These are phyloP conservation scores for Phallus indusiatus DNA, from an alignment of 768 basidiomycete genomes.

Conservation along the genomic window DNA sequence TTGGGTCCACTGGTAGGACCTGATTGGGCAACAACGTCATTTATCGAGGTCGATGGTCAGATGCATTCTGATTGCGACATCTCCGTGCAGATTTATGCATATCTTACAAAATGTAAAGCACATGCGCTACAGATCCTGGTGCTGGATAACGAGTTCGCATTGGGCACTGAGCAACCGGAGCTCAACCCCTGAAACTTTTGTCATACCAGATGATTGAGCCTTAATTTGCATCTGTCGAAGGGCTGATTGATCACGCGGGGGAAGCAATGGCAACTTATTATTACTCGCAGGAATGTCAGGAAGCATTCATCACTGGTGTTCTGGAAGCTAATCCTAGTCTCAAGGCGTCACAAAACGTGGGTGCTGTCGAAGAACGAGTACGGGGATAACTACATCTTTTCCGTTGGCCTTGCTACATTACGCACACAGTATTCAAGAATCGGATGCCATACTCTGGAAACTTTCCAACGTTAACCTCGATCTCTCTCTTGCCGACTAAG, in stretches of 20 bases:
- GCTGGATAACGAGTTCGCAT: constrained; percentile 59
- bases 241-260: constrained; percentile 55
- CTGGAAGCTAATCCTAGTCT: constrained; percentile 48
- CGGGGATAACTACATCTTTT: constrained; percentile 75
- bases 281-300: constrained; percentile 63
- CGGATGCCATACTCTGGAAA: constrained; percentile 43
- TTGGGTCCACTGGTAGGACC: constrained; percentile 71
- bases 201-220: constrained; percentile 52
- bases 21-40: constrained; percentile 49
- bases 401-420: constrained; percentile 45
- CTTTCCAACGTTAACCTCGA: constrained; percentile 78
- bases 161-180: constrained; percentile 24
- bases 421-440: constrained; percentile 45
- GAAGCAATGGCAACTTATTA: constrained; percentile 67
- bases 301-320: constrained; percentile 43
- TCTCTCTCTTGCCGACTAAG: constrained; percentile 73
- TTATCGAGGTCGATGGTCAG: constrained; percentile 37
- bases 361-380: constrained; percentile 62
- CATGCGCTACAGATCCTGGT: constrained; percentile 66
- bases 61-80: constrained; percentile 50
- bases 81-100: constrained; percentile 51
- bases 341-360: constrained; percentile 50
- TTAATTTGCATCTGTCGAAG: constrained; percentile 45
- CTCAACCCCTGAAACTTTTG: constrained; percentile 32
- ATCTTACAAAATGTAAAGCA: constrained; percentile 63